Evolutionary conservation across 331 rosid genomes (phyloP), one percentile per base, ranked within the genome.

Genomic region (Quercus lobata): DNA sequence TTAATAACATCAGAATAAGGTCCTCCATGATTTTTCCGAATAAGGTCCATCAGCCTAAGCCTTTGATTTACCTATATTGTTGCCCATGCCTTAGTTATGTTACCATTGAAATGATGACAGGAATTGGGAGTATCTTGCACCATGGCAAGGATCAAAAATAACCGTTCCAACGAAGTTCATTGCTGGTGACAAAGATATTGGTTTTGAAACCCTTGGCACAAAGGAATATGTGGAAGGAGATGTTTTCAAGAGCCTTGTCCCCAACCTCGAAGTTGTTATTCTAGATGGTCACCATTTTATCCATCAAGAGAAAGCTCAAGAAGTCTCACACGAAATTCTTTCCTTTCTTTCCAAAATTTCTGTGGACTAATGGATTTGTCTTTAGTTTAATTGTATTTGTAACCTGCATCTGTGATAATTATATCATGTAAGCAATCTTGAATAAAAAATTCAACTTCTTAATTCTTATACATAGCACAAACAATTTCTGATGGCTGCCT

Each of bases 201-300:
- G 87, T 29, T 71, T 74, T 18, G 41, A 84, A 58, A 52, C 75
- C 37, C 7, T 55, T 3, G 83, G 88, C n/a, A 81, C 76, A 5
- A 52, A 65, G 72, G 78, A 81, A 32, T 87, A 78, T 76, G 90
- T 56, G 56, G 74, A 78, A 75, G 80, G 80, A 73, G 75, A 74
- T 65, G 84, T 24, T 52, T 75, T 81, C 78, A 84, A 55, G 80
- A 72, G 83, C 58, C 75, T 84, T 44, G 81, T 81, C 29, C 87
- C 90, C 17, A 56, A 83, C 81, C 68, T 75, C 19, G 80, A 86
- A 81, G 85, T 86, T 57, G 79, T 83, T 68, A 68, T 78, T 25
- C 30, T 76, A 55, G 84, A 79, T 7, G 86, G 80, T 18, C 82
- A 82, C 84, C 89, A 85, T 41, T 82, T 52, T 27, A 57, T 84